These are phyloP conservation scores for Phyllosticta citriasiana DNA, from an alignment of 2,329 filamentous ascomycete species.

Conservation along the genomic window DNA sequence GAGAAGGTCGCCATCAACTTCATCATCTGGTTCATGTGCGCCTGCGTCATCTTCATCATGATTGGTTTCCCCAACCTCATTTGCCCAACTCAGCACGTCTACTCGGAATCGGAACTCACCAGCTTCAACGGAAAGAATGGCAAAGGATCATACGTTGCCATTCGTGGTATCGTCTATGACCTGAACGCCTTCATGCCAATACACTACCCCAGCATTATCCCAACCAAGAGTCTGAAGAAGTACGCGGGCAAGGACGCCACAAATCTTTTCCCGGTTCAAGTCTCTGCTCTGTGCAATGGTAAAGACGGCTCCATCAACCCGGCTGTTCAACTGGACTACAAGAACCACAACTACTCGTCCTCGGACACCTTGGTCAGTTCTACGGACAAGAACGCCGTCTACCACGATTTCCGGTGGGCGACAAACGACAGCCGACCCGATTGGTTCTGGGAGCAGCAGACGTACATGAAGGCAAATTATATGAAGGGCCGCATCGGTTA, in stretches of 20 bases:
- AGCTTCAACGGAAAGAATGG: constrained; percentile 62
- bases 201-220: constrained; percentile 67
- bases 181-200: constrained; percentile 60
- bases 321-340: constrained; percentile 77
- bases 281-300: constrained; percentile 82
- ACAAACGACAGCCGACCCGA: constrained; percentile 74
- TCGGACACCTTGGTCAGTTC: constrained; percentile 54
- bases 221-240: constrained; percentile 54
- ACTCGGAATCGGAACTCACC: constrained; percentile 65
- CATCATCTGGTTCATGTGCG: constrained; percentile 85
- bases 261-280: constrained; percentile 82
- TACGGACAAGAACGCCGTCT: constrained; percentile 63
- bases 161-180: constrained; percentile 85
- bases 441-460: constrained; percentile 89
- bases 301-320: constrained; percentile 56
- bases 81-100: constrained; percentile 87
- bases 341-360: constrained; percentile 62
- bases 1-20: constrained; percentile 98
- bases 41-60: constrained; percentile 76
- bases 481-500: constrained; percentile 84
- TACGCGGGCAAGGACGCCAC: constrained; percentile 88
- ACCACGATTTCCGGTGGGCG: constrained; percentile 86
- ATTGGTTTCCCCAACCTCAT: constrained; percentile 76
- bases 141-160: constrained; percentile 58
- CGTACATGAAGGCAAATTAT: constrained; percentile 64